Evolutionary conservation across 108 stramenopile genomes (phyloP), one percentile per base, ranked within the genome.

Genomic region (Nitzschia inconspicua): DNA sequence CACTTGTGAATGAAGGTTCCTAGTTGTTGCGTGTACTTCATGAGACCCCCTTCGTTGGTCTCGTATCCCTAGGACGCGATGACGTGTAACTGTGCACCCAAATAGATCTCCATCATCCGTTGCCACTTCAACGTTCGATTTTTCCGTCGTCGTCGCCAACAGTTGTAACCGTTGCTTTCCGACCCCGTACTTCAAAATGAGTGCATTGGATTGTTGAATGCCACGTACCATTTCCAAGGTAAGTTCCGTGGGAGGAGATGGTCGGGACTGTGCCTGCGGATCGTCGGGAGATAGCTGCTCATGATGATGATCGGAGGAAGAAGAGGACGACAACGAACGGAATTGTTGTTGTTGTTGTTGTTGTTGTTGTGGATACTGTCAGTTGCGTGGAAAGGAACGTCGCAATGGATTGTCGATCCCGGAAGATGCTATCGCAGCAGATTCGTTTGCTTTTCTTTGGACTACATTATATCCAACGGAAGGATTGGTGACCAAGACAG

Each of bases 51-150:
- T 61, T 94, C 93, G 46, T 82, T 62, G 34, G 81, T 67, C 0
- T 59, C 20, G 60, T 91, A 94, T 36, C 93, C 93, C 34, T 91
- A 63, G 10, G 77, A 60, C 18, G 75, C 80, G 19, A 94, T 65
- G 23, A 89, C 74, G 50, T 87, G 84, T 36, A 88, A 55, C 65
- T 94, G 93, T 0, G 83, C 63, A 27, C 80, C 80, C 19, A 91
- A 65, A 59, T 77, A 90, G 42, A 84, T 66, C 57, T 88, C 78
- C 68, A 94, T 85, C 85, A 90, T 90, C 44, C 62, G 80, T 66
- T 94, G 93, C 93, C 93, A 94, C 61, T 84, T 78, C 29, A 27
- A 89, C 74, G 20, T 91, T 40, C 0, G 88, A 66, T 19, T 63
- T 43, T n/a, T 72, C 40, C 8, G 49, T 43, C 3, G 78, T 54